Base-by-base conservation (phyloP, 352 stramenopile genomes). In the Sclerospora graminicola region DNA sequence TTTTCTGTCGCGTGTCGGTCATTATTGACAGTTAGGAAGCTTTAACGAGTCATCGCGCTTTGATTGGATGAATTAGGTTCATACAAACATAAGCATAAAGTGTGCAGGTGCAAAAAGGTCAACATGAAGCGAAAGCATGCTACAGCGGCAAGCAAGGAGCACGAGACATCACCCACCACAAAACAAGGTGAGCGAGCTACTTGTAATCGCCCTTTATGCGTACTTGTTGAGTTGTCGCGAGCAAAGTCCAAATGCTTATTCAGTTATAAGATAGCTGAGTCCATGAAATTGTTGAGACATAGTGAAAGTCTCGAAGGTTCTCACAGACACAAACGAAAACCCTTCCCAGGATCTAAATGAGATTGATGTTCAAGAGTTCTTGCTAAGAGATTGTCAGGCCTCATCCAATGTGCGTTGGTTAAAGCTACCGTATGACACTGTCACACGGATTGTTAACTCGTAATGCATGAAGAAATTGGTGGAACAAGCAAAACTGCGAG, bases 1-100 rank as follows among this genome's bases (percentile, higher is more conserved):
- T 70, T 66, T 82, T 82, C 59, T 85, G 78, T 13, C 78, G 60
- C 51, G 53, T 58, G 37, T 91, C 69, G 42, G 77, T 73, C 80
- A 91, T 91, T 21, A 7, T 5, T 59, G 40, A 27, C 34, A 27
- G 20, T 30, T 41, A 45, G 16, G 15, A 21, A 21, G 39, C 51
- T 24, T 8, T 52, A 48, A 32, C 35, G 18, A 10, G 20, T 18
- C 1, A 1, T 18, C 21, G 21, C 21, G 20, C 6, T 31, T 6
- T 20, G 13, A 31, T 32, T 42, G 21, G 36, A 19, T 42, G 14
- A 11, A 16, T 21, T 18, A 33, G 9, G 21, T 8, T 0, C n/a
- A 31, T 30, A 29, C 19, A 40, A 26, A 18, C 10, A 18, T 2
- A 2, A 19, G 0, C 10, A 16, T 41, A 10, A 9, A n/a, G n/a